Conservation (phyloP, 495 filamentous ascomycete genomes). For the Xylaria curta region DNA sequence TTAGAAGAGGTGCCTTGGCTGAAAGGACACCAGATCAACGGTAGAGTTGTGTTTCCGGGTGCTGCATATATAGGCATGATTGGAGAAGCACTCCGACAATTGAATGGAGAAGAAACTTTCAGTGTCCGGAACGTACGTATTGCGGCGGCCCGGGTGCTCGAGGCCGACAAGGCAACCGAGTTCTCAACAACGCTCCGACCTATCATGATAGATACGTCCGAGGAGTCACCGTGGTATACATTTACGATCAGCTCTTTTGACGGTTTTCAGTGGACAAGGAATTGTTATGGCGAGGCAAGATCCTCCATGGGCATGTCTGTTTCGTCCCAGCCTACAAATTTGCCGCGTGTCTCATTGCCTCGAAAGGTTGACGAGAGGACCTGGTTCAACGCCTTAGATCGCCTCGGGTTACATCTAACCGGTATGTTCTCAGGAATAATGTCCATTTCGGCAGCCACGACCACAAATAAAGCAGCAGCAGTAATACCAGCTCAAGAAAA, state of each 20-base stretch:
- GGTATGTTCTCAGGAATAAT: slow-evolving; percentile 6
- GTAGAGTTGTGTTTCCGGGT: slow-evolving; percentile 51
- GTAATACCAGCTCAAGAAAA: neutral
- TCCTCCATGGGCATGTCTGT: slow-evolving; percentile 37
- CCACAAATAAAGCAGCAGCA: neutral
- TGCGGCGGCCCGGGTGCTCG: slow-evolving; percentile 34
- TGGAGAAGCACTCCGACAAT: slow-evolving; percentile 51
- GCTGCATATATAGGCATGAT: slow-evolving; percentile 55
- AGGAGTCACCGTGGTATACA: slow-evolving; percentile 25
- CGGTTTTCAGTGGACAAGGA: neutral
- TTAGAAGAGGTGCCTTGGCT: slow-evolving; percentile 53
- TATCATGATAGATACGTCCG: slow-evolving; percentile 39
- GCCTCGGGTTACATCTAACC: neutral
- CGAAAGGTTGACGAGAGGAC: neutral
- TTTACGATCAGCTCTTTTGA: slow-evolving; percentile 4
- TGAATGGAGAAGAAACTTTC: slow-evolving; percentile 41
- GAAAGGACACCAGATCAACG: slow-evolving; percentile 49
- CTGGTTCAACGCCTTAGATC: neutral
- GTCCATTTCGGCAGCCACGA: slow-evolving; percentile 8
- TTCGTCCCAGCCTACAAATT: slow-evolving; percentile 32
- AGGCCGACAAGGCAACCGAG: slow-evolving; percentile 41
- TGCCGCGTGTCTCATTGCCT: neutral
- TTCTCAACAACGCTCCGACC: slow-evolving; percentile 52
- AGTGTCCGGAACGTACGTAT: slow-evolving; percentile 21
- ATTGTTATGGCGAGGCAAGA: slow-evolving; percentile 28